These are phyloP conservation scores for Truncatella angustata DNA, from an alignment of 2,329 filamentous ascomycete species.

Conservation along the genomic window DNA sequence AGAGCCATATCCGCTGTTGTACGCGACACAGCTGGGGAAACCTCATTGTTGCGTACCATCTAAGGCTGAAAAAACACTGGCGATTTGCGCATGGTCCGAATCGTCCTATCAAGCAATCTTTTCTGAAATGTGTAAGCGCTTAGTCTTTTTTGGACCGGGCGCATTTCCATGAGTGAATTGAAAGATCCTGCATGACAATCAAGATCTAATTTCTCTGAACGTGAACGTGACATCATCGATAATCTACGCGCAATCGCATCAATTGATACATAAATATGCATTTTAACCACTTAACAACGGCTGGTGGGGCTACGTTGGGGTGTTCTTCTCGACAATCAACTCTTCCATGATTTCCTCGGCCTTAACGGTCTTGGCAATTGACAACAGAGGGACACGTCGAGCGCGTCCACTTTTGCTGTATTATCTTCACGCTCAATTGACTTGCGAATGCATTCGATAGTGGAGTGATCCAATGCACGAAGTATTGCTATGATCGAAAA, in stretches of 20 bases:
- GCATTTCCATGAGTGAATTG: background rate
- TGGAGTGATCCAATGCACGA: too few species aligned
- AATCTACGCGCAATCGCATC: background rate
- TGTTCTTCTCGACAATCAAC: too few species aligned
- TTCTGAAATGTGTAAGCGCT: background rate
- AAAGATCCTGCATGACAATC: background rate
- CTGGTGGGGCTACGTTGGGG: too few species aligned
- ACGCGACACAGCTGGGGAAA: slow-evolving; percentile 3
- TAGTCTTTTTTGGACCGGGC: background rate
- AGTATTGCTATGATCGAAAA: too few species aligned
- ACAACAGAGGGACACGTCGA: too few species aligned
- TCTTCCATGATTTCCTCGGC: too few species aligned
- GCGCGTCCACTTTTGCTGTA: too few species aligned
- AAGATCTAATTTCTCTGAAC: background rate
- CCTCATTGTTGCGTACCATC: slow-evolving; percentile 10
- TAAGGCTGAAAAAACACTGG: background rate
- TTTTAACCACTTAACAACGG: too few species aligned
- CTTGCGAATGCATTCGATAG: too few species aligned
- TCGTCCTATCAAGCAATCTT: background rate
- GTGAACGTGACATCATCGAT: slow-evolving; percentile 6
- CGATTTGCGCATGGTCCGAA: background rate
- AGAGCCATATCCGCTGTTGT: slow-evolving; percentile 1
- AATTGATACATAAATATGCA: slow-evolving; percentile 8
- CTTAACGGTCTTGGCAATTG: too few species aligned
- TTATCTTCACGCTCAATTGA: too few species aligned